Evolutionary conservation across 208 protist species (phyloP), one percentile per base, ranked within the genome.

Genomic region (Leishmania turanica): DNA sequence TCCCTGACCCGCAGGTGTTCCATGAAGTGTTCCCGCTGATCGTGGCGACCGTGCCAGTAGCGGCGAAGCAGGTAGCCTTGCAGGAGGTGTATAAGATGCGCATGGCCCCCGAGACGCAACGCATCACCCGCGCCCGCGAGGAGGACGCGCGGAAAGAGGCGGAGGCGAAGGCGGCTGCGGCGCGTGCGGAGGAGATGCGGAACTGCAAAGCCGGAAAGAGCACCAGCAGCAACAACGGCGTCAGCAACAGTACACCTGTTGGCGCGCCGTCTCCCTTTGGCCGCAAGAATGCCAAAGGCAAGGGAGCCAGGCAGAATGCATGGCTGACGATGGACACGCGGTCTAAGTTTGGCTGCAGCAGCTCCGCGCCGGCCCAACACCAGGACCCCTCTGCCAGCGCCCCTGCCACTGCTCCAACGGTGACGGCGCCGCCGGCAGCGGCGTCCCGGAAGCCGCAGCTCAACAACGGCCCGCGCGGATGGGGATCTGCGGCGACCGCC

Each of bases 1-100:
- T 97, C 47, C 83, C 86, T 5, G 80, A 89, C 40, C 78, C 84
- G 31, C 49, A 58, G 13, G 87, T 89, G 2, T 91, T 98, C 64
- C 81, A 90, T 62, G 81, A 85, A 73, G 82, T 97, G 15, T 94
- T 96, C 62, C 92, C 91, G 8, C 78, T 96, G n/a, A 79, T 98
- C 11, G 87, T 96, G 24, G 90, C 92, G 19, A 93, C 93, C 47
- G 78, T 94, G 13, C 93, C 92, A 3, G 58, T 86, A 1, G 80
- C 71, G 54, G 77, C 88, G 17, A 91, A 91, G 76, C 78, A 88
- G 40, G 64, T 78, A 49, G 93, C 91, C 42, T 82, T 98, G 64
- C 84, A 89, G 75, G 87, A 95, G 79, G 78, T 96, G 70, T 87
- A 88, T 78, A 92, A 93, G 82, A 96, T 98, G 89, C 85, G 79